phyloP scores from a whole-genome alignment of 805 yeast species.

The Wickerhamomyces silvicola region DNA sequence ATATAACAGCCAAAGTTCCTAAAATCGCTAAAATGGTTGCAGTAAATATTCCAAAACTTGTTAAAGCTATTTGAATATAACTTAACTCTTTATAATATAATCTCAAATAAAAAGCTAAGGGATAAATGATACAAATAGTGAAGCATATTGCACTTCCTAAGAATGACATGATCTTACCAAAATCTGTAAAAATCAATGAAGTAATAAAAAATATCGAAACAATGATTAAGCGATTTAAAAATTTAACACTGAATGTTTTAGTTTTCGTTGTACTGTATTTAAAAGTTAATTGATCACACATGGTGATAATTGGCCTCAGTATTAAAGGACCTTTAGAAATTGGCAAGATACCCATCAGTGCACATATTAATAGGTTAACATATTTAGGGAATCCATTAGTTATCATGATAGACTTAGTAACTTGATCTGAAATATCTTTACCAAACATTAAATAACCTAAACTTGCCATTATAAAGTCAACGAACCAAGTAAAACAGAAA shows the following conservation, averaged over 20 bases:
- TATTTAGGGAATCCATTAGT: constrained; percentile 63
- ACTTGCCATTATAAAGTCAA: constrained; percentile 57
- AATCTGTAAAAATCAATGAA: constrained; percentile 58
- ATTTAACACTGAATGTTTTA: constrained; percentile 2
- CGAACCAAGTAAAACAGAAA: constrained; percentile 48
- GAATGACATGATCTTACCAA: constrained; percentile 68
- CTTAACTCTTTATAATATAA: constrained; percentile 35
- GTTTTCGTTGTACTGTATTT: background rate
- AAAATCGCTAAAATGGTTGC: constrained; percentile 10
- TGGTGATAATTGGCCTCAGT: constrained; percentile 63
- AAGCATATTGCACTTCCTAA: constrained; percentile 71
- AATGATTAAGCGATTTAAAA: constrained; percentile 14
- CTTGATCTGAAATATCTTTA: constrained; percentile 53
- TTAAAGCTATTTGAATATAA: constrained; percentile 16
- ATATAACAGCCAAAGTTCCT: constrained; percentile 22
- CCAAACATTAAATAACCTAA: constrained; percentile 83
- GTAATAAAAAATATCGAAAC: constrained; percentile 36
- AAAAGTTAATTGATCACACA: constrained; percentile 38
- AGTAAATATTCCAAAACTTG: constrained; percentile 4
- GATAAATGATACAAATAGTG: constrained; percentile 65
- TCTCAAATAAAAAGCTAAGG: constrained; percentile 56
- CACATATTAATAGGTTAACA: constrained; percentile 37
- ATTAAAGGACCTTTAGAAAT: constrained; percentile 72
- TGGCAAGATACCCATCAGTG: constrained; percentile 62
- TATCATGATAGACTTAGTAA: constrained; percentile 66